phyloP scores from a whole-genome alignment of 192 early-diverging fungal species.

The Umbelopsis ramanniana region DNA sequence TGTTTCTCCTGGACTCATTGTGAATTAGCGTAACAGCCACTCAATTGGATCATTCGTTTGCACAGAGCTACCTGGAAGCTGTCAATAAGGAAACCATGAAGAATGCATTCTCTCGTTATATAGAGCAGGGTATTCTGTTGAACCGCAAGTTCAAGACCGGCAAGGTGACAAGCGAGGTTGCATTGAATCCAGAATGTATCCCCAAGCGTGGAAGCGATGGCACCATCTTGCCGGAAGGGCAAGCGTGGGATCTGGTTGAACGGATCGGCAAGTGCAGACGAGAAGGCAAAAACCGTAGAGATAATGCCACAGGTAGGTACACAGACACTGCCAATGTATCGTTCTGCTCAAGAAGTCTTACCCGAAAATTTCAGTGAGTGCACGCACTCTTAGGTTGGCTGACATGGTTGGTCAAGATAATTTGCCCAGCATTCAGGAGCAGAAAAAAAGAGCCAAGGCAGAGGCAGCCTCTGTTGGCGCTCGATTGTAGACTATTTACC shows the following conservation, averaged over 20 bases:
- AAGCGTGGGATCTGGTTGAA: conserved; percentile 81
- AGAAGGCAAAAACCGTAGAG: conserved; percentile 85
- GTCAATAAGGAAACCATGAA: conserved; percentile 85
- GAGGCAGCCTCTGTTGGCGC: conserved; percentile 16
- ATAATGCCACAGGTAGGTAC: conserved; percentile 71
- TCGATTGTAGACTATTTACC: conserved; percentile 18
- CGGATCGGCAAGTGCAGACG: conserved; percentile 77
- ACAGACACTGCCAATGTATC: background rate
- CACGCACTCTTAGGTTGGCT: conserved; percentile 57
- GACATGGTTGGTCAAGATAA: conserved; percentile 55
- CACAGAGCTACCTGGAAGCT: conserved; percentile 78
- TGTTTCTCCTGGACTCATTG: background rate
- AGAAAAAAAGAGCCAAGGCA: conserved; percentile 16
- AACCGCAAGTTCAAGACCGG: conserved; percentile 45
- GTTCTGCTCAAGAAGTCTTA: background rate
- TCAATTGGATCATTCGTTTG: background rate
- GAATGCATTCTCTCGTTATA: conserved; percentile 73
- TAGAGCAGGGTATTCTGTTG: conserved; percentile 70
- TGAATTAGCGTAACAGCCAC: background rate
- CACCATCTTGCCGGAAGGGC: conserved; percentile 56
- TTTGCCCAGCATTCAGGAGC: conserved; percentile 17
- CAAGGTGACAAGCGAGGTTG: conserved; percentile 51
- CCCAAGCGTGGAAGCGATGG: conserved; percentile 48
- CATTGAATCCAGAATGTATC: conserved; percentile 50
- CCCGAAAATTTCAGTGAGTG: conserved; percentile 46